Base-by-base conservation (phyloP, 2,329 filamentous ascomycete species). In the Penicillium corylophilum region DNA sequence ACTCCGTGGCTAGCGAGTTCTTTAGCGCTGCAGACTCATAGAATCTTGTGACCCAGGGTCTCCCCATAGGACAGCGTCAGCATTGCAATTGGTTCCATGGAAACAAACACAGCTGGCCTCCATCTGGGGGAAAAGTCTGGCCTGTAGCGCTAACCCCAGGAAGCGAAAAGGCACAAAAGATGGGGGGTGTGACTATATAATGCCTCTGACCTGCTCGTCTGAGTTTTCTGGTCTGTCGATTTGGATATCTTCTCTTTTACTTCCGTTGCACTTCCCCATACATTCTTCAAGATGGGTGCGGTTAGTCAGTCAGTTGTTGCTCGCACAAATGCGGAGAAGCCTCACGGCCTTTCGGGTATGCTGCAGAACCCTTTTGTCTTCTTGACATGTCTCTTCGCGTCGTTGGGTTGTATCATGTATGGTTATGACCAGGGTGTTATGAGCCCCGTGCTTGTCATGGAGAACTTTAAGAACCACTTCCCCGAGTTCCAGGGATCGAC, bases 341-440 rank as follows among this genome's bases (percentile, higher is more conserved):
- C 67, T 29, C 68, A 74, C 52, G 72, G 72, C 46, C 48, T 74
- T 29, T 48, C 61, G 44, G 72, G 72, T 50, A 73, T 74, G 66
- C 53, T 74, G 12, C 67, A 70, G 55, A 74, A 74, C 54, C 71
- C 71, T 2, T 74, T 72, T 55, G 72, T 74, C 44, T 71, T 69
- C 59, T 57, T 66, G 63, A 73, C 71, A 38, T 69, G 64, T 50
- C 48, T 63, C 29, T 74, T 72, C 16, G 68, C 66, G 41, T 70
- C 69, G 1, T 54, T 67, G n/a, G 65, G 64, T 29, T 66, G 65
- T 58, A 66, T 66, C 55, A 66, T 66, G 64, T 65, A 69, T 44
- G 68, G 68, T 40, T 70, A 71, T 45, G 68, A 71, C 43, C 67
- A 71, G 48, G 69, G 69, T 54, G 68, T 70, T 23, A 70, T 71